These are phyloP conservation scores for Ceratocystis cacaofunesta DNA, from an alignment of 2,329 filamentous ascomycete species.

Conservation along the genomic window DNA sequence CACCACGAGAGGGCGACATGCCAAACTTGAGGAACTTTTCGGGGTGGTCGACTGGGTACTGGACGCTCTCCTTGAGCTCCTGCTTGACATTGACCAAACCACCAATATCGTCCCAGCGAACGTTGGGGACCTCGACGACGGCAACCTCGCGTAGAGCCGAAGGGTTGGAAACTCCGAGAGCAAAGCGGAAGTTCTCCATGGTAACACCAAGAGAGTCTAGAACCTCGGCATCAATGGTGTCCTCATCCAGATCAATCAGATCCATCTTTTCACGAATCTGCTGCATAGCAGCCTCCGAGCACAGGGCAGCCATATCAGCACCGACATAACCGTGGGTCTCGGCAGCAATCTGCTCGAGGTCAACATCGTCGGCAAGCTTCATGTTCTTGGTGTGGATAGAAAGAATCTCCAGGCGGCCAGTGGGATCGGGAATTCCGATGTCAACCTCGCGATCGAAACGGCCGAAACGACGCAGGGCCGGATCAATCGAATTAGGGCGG, in stretches of 20 bases:
- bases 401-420: conserved; percentile 94
- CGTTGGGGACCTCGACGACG: conserved; percentile 97
- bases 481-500: conserved; percentile 96
- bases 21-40: conserved; percentile 99
- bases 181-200: conserved; percentile 99
- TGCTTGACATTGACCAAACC: conserved; percentile 97
- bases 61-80: conserved; percentile 95
- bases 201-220: conserved; percentile 95
- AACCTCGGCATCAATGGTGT: conserved; percentile 97
- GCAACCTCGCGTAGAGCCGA: conserved; percentile 97
- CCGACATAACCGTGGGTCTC: conserved; percentile 99
- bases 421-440: conserved; percentile 94
- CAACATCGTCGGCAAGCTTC: conserved; percentile 94
- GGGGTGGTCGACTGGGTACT: conserved; percentile 97
- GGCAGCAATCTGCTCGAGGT: conserved; percentile 87
- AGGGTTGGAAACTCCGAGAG: conserved; percentile 94
- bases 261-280: conserved; percentile 99
- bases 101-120: conserved; percentile 99
- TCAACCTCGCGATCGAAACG: conserved; percentile 99
- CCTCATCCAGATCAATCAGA: conserved; percentile 94
- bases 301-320: conserved; percentile 94
- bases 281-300: conserved; percentile 98
- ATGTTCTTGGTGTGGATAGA: conserved; percentile 99
- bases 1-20: conserved; percentile 92
- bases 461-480: conserved; percentile 90